Conservation (phyloP, 768 basidiomycete species). For the Suillus weaverae region DNA sequence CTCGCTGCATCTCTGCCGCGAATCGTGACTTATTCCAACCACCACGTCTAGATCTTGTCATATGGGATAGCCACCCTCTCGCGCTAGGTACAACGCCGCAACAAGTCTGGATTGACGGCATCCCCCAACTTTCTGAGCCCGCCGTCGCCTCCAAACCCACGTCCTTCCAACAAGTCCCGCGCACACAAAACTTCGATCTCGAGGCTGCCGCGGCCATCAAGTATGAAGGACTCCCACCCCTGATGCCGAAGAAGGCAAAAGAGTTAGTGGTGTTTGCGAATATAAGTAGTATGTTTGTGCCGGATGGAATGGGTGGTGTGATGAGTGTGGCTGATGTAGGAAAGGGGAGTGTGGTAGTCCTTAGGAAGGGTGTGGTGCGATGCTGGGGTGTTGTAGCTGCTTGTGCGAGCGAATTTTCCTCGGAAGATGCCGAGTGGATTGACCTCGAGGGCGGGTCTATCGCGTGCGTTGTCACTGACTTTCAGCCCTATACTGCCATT, state of each 20-base stretch:
- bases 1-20: constrained; percentile 9
- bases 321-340: constrained; percentile 23
- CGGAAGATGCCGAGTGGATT: constrained; percentile 39
- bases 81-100: constrained; percentile 74
- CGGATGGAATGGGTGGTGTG: constrained; percentile 31
- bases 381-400: constrained; percentile 45
- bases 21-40: not conserved
- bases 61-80: constrained; percentile 80
- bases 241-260: constrained; percentile 42
- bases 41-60: constrained; percentile 53
- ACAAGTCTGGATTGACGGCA: constrained; percentile 86
- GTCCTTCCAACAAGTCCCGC: constrained; percentile 50
- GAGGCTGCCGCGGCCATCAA: constrained; percentile 58
- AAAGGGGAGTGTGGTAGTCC: constrained; percentile 46
- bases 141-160: constrained; percentile 53
- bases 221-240: constrained; percentile 72
- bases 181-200: constrained; percentile 61
- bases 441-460: constrained; percentile 69
- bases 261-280: constrained; percentile 62
- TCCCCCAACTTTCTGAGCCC: constrained; percentile 59
- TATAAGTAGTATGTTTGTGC: constrained; percentile 51
- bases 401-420: constrained; percentile 23
- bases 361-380: constrained; percentile 51
- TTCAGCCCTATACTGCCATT: constrained; percentile 15
- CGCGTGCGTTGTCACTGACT: constrained; percentile 31